Evolutionary conservation across 2,329 filamentous ascomycete genomes (phyloP).

Genomic region (Ophiosphaerella herpotricha): DNA sequence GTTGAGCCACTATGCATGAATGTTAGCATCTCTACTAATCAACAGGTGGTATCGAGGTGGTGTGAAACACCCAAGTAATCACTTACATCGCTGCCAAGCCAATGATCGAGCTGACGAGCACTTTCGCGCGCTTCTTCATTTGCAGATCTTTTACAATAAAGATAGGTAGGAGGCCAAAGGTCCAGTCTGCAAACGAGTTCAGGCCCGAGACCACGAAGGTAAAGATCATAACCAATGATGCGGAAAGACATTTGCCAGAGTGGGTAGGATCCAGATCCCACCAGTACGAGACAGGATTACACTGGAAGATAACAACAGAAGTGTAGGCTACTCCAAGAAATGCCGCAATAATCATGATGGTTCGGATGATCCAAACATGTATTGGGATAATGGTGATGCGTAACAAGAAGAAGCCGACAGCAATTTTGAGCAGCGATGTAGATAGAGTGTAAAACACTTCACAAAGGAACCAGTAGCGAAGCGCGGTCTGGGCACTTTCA

Average conservation of each 20-base stretch:
- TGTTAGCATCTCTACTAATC: conserved; percentile 11
- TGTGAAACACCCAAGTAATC: neutral
- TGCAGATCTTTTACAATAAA: conserved; percentile 60
- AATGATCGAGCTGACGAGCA: conserved; percentile 58
- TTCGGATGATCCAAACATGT: conserved; percentile 53
- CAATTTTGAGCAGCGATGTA: conserved; percentile 54
- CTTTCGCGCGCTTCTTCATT: conserved; percentile 59
- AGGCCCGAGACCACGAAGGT: conserved; percentile 47
- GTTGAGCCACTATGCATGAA: conserved; percentile 43
- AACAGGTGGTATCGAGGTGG: neutral
- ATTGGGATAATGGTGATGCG: conserved; percentile 52
- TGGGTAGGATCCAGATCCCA: conserved; percentile 49
- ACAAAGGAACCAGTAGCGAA: conserved; percentile 57
- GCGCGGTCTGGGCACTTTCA: conserved; percentile 27
- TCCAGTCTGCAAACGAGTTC: conserved; percentile 36
- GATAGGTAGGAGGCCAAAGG: conserved; percentile 42
- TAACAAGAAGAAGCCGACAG: conserved; percentile 57
- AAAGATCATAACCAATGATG: conserved; percentile 56
- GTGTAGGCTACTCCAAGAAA: conserved; percentile 54
- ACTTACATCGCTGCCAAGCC: conserved; percentile 49
- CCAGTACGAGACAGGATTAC: conserved; percentile 55
- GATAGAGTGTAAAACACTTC: conserved; percentile 58
- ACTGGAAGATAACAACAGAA: conserved; percentile 58
- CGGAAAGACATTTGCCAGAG: conserved; percentile 48
- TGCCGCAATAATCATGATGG: conserved; percentile 51